Evolutionary conservation across 805 yeast genomes (phyloP), one percentile per base, ranked within the genome.

Genomic region (Diddensiella caesifluorescens): DNA sequence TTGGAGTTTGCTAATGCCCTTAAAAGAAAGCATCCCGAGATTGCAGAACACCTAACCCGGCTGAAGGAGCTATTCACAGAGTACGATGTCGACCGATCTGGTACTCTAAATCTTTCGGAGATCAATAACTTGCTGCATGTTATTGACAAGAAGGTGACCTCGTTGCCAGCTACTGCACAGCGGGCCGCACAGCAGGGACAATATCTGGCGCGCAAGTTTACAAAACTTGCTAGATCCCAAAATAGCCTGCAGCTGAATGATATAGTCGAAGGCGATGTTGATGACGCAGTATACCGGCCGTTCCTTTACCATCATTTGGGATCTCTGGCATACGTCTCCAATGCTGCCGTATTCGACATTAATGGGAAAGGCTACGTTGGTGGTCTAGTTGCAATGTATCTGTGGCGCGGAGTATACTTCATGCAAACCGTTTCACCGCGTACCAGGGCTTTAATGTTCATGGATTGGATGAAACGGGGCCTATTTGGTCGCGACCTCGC

Each of bases 151-250:
- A 75, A 77, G 58, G 76, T 79, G 44, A 78, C 83, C 4, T 75
- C 83, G 2, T 60, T 80, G 50, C 86, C 87, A 3, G 83, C 85
- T 5, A 80, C 86, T 6, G 86, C 86, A 6, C 87, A 80, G 64
- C 69, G 85, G 44, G 85, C 86, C 2, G 69, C 73, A 49, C 87
- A 80, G 59, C 87, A 80, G 60, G 87, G 87, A 47, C 67, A 69
- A 44, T 80, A 80, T 52, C 57, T 80, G 27, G 86, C 80, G 42
- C 73, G 71, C 52, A 79, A 80, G 59, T 62, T 80, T 33, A 69
- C 75, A 35, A 71, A 69, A 45, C 57, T 79, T 22, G 78, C 79
- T 5, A 66, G 65, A 41, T 59, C 71, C 9, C 64, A 69, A 13
- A 65, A 65, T 12, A 67, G 71, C 2, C 53, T 74, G 39, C 61